Base-by-base conservation (phyloP, 768 basidiomycete genomes). In the Lepiota venenata region DNA sequence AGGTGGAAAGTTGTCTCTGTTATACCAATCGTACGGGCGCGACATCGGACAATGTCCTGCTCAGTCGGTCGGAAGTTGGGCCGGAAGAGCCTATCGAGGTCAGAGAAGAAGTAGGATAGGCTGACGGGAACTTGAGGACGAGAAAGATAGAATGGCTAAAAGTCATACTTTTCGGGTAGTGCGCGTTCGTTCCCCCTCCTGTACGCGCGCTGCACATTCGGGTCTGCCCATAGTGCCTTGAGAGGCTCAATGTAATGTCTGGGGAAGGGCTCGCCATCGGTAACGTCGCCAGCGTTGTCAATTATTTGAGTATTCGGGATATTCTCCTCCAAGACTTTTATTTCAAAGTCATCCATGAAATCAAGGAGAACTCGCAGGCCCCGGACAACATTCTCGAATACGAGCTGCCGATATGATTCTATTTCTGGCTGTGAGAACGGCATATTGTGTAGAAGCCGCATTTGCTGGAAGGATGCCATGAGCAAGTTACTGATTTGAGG, bases 21-120 rank as follows among this genome's bases (percentile, higher is more conserved):
- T 65, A 95, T 95, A 56, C 93, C 93, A 0, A 92, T 95, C 1
- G 93, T 94, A 74, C 93, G 94, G 43, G 93, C 91, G 63, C 93
- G 81, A 39, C 84, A 85, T 40, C 93, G 82, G 11, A 95, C 74
- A 61, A 95, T 92, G 60, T 95, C 93, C 69, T 93, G 91, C 66
- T 95, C 92, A 0, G 87, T 87, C 6, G 93, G 93, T 56, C 91
- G 71, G 74, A 92, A 95, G 48, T 78, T 75, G 0, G 81, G 76
- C 25, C 25, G 74, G 68, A 95, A 98, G 12, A 98, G 69, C 21
- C 91, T 84, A 53, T 92, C 86, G 32, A 98, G 70, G 46, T 85
- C 78, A 3, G 83, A 72, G 66, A 84, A 96, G 71, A 91, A 97
- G 71, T 92, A 91, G 11, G 68, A 61, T 46, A 91, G 64, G 62